Base-by-base conservation (phyloP, 192 early-diverging fungal genomes). In the Podochytrium sp. region DNA sequence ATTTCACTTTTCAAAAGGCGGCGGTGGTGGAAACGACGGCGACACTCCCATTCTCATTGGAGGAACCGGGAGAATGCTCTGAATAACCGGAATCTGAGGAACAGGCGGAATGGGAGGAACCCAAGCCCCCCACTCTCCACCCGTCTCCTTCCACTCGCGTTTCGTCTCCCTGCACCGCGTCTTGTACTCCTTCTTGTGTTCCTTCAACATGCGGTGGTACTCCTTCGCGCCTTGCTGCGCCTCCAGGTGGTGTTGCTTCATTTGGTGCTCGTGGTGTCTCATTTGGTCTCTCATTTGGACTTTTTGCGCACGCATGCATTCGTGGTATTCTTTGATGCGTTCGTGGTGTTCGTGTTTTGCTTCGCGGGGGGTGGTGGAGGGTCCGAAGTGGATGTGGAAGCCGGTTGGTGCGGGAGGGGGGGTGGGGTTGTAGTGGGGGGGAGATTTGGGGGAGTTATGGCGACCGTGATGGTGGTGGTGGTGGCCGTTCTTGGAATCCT, bases 191-290 rank as follows among this genome's bases (percentile, higher is more conserved):
- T 55, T 55, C 52, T 27, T 55, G 20, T 55, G 52, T 20, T n/a
- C 30, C 37, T 61, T 34, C 7, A 33, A 61, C 5, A 18, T 14
- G 5, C 59, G 23, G 6, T 39, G 14, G 30, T 61, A 34, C 6
- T 61, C 59, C 38, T 61, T 61, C 18, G 37, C 33, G 27, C 38
- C 37, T 27, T 61, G 27, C 59, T 61, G 59, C 59, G 27, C 33
- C 59, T 61, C 37, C 30, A 61, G 59, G 5, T 23, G 30, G 32
- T 61, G 59, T 34, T 61, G n/a, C 34, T 34, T 61, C 59, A 61
- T 34, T 10, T n/a, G 27, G 7, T 34, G 30, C 37, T 61, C 23
- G 33, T 38, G 38, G 10, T 61, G 10, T 33, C 59, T 33, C 59
- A 61, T 10, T 25, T 57, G 55, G 6, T 57, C n/a, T 57, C 25